phyloP scores from a whole-genome alignment of 176 grass and related monocot species.

The Zizania latifolia region DNA sequence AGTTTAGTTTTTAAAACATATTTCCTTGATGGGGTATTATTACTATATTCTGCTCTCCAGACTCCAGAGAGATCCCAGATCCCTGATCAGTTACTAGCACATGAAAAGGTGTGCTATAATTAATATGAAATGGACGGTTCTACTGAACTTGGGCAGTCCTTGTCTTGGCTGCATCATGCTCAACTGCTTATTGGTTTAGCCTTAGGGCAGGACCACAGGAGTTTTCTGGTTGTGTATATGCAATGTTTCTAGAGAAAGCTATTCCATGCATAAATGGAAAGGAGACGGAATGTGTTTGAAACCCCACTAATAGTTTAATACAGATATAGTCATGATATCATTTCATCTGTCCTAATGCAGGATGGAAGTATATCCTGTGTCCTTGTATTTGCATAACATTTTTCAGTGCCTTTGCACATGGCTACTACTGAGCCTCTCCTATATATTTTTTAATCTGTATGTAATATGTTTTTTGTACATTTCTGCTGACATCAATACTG shows the following conservation, averaged over 20 bases:
- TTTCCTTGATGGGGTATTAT: no score
- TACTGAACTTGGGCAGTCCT: no score
- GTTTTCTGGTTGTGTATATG: background rate
- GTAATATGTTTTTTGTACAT: background rate
- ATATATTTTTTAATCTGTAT: background rate
- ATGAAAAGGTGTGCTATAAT: constrained; percentile 5
- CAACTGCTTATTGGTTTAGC: background rate
- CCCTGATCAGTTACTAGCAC: no score
- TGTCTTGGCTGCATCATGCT: background rate
- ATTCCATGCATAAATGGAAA: constrained; percentile 7
- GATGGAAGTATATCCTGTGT: constrained; percentile 3
- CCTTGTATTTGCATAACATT: background rate
- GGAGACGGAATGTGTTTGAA: background rate
- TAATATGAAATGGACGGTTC: background rate
- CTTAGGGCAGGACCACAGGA: background rate
- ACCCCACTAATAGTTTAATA: background rate
- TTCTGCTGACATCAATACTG: constrained; percentile 19
- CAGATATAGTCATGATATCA: background rate
- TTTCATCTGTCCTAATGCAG: background rate
- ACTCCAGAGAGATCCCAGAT: no score
- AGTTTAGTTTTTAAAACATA: no score
- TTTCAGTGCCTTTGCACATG: background rate
- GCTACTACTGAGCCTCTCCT: constrained; percentile 5
- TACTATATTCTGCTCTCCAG: no score
- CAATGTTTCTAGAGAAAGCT: background rate